phyloP scores from a whole-genome alignment of 169 alveolate species.

The Eimeria tenella region DNA sequence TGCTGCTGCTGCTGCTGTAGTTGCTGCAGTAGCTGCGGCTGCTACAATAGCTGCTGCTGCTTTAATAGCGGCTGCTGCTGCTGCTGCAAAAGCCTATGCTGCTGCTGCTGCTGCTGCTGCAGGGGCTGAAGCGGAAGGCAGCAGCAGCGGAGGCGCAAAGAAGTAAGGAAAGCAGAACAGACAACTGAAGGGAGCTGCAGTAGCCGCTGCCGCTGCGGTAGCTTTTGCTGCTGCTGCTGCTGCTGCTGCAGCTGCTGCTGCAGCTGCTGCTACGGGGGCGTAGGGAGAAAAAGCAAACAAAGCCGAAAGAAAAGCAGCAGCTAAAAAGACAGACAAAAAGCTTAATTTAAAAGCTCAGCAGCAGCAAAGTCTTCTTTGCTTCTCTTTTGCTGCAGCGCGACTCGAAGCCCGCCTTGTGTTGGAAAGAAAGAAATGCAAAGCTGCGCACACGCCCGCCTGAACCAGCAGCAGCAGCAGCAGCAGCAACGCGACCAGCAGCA shows the following conservation, averaged over 20 bases:
- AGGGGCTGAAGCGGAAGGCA: conserved; percentile 34
- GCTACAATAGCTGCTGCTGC: background rate
- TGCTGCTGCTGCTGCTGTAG: too few species aligned
- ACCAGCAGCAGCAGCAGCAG: background rate
- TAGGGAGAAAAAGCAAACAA: background rate
- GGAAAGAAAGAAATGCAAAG: background rate
- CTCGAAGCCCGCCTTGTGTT: conserved; percentile 32
- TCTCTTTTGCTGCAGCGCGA: background rate
- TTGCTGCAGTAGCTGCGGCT: too few species aligned
- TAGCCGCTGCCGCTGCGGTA: too few species aligned
- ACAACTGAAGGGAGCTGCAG: too few species aligned
- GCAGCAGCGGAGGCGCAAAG: background rate
- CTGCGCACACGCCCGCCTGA: background rate
- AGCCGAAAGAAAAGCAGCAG: background rate
- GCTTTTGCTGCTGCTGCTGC: too few species aligned
- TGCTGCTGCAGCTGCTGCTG: too few species aligned
- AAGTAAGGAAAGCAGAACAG: background rate
- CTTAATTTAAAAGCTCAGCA: too few species aligned
- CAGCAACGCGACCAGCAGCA: background rate
- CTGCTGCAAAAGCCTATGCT: background rate
- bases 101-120: background rate
- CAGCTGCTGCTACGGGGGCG: too few species aligned
- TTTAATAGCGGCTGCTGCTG: background rate
- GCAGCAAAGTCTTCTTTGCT: background rate
- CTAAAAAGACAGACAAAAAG: background rate